A percentile compares a stretch with the other conserved stretches of the same genome.
Conservation (phyloP, 129 eudicot genomes). For the Logfia minima region DNA sequence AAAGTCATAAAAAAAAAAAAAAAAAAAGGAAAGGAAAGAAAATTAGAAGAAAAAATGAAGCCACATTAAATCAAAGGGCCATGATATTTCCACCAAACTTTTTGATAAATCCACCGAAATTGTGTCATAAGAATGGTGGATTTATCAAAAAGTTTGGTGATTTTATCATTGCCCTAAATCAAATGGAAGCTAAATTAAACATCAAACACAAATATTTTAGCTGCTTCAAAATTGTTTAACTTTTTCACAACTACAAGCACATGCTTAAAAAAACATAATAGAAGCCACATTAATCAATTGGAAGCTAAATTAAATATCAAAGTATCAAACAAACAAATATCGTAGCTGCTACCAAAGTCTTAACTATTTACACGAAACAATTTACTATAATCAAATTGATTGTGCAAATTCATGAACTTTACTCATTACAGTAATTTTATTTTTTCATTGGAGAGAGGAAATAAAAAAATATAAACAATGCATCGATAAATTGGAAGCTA, state of each 20-base stretch:
- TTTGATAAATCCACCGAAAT: no score
- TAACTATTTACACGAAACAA: background rate
- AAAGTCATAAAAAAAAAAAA: background rate
- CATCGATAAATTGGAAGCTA: background rate
- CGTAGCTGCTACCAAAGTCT: background rate
- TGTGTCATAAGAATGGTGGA: background rate
- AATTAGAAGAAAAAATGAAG: background rate
- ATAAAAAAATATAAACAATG: background rate
- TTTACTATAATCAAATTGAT: constrained; percentile 6
- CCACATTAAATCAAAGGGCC: background rate
- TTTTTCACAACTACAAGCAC: background rate
- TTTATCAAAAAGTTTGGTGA: no score
- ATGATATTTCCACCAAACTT: background rate
- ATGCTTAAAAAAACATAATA: background rate
- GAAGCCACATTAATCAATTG: background rate
- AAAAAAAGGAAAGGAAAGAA: no score
- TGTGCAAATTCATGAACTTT: background rate
- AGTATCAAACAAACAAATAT: background rate
- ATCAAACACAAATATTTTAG: background rate
- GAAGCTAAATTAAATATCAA: background rate
- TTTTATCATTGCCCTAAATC: background rate
- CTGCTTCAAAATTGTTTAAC: background rate
- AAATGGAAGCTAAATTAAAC: constrained; percentile 15
- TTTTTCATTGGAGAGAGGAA: background rate
- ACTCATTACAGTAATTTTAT: background rate